phyloP scores from a whole-genome alignment of 306 rosid genomes.

The Abrus pulchellus region DNA sequence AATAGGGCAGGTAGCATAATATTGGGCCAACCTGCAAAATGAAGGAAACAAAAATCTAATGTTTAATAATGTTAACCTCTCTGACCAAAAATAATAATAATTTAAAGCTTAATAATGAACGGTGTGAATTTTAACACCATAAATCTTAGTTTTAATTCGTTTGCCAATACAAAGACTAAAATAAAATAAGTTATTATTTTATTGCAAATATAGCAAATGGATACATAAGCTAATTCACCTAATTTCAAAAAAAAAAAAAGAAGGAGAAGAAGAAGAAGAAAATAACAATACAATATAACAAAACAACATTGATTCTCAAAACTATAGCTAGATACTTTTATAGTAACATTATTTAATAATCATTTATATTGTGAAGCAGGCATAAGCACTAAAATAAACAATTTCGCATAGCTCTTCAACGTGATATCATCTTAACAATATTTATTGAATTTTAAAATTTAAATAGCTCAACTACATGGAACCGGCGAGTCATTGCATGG shows the following conservation, averaged over 20 bases:
- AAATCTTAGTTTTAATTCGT: constrained; percentile 1
- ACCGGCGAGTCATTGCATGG: constrained; percentile 6
- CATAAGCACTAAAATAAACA: constrained; percentile 1
- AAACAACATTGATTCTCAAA: neutral
- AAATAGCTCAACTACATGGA: neutral
- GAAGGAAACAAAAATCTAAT: neutral
- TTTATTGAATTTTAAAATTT: constrained; percentile 4
- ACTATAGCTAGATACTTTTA: neutral
- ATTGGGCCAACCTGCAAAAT: neutral
- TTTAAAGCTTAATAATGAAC: no score
- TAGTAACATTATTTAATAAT: neutral
- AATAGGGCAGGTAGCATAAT: no score
- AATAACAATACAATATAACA: neutral
- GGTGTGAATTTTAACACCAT: neutral
- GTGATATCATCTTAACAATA: constrained; percentile 10
- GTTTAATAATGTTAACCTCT: neutral
- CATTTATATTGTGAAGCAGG: constrained; percentile 1
- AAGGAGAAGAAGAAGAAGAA: no score
- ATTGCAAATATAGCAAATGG: neutral
- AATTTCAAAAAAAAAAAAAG: neutral
- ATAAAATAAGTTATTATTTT: neutral
- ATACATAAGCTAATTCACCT: neutral
- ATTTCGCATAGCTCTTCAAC: neutral
- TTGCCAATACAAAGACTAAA: neutral
- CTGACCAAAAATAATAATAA: no score